Base-by-base conservation (phyloP, 176 grass and related monocot genomes). In the Bromus sterilis region DNA sequence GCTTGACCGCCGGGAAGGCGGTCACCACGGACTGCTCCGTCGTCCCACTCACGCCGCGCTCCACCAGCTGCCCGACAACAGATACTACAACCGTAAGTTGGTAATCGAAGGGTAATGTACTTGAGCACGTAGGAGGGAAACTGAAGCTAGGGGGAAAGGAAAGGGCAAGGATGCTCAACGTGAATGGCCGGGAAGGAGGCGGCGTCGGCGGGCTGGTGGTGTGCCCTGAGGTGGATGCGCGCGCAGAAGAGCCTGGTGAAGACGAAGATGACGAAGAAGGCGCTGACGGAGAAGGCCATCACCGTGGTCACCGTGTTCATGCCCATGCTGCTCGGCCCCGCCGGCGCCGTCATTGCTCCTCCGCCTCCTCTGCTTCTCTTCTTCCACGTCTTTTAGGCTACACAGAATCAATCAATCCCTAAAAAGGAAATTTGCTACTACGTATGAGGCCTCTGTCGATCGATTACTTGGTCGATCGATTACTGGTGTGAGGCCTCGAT, bases 201-300 rank as follows among this genome's bases (percentile, higher is more conserved):
- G 7, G 2, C 44, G 44, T 48, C 44, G n/a, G n/a, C n/a, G n/a
- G n/a, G n/a, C n/a, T n/a, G n/a, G n/a, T n/a, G n/a, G n/a, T n/a
- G n/a, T n/a, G n/a, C 66, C 28, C 84, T 77, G 33, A 94, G 86
- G 11, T 85, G 81, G 74, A 91, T 80, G 42, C 92, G 84, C 11
- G 86, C 89, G 89, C 92, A 91, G 86, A 94, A 87, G 59, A 94
- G 74, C 76, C 92, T 83, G 41, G 87, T 72, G 86, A 90, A 94
- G 76, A 94, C 81, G 86, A 94, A 94, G 83, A 93, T 84, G 48
- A 93, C 87, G 72, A 93, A 93, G 87, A 89, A 87, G 76, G 87
- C 81, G 87, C 83, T 94, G 76, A 91, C 89, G 4, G 92, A 88
- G 92, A 94, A 94, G 44, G 89, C 92, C 80, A 94, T 89, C 77